A percentile compares a stretch with the other conserved stretches of the same genome.
Evolutionary conservation across 495 filamentous ascomycete genomes (phyloP).

Genomic region (Xylaria castorea): DNA sequence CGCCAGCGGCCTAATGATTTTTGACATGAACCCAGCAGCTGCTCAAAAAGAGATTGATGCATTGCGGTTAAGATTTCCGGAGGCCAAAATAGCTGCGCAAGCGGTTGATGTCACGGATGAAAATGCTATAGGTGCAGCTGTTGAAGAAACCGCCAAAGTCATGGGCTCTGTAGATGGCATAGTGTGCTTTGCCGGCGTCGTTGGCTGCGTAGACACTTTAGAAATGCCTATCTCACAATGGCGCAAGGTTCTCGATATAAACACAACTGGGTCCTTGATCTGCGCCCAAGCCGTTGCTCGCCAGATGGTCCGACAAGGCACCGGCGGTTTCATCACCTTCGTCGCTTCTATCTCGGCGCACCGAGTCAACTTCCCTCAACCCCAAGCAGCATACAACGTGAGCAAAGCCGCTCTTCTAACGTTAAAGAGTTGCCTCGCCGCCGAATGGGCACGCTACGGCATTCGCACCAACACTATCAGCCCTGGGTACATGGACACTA

Average conservation of each 20-base stretch:
- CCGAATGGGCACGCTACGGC: constrained; percentile 62
- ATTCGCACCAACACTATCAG: constrained; percentile 69
- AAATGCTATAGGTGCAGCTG: constrained; percentile 47
- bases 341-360: constrained; percentile 69
- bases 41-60: constrained; percentile 44
- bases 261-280: constrained; percentile 67
- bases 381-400: constrained; percentile 69
- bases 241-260: constrained; percentile 64
- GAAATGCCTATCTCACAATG: constrained; percentile 59
- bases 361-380: constrained; percentile 66
- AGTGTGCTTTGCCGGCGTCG: constrained; percentile 68
- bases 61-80: constrained; percentile 57
- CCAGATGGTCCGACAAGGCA: constrained; percentile 51
- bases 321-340: constrained; percentile 64
- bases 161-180: constrained; percentile 63
- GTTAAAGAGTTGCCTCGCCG: constrained; percentile 62
- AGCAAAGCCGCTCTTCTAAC: constrained; percentile 64
- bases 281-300: constrained; percentile 66
- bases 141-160: constrained; percentile 39
- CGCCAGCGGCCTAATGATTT: constrained; percentile 58
- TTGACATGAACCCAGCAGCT: constrained; percentile 59
- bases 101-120: constrained; percentile 61
- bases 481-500: constrained; percentile 78
- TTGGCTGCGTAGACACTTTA: constrained; percentile 59
- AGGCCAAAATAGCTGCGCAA: constrained; percentile 47